Conservation (phyloP, 306 rosid genomes). For the Adenanthera pavonina region DNA sequence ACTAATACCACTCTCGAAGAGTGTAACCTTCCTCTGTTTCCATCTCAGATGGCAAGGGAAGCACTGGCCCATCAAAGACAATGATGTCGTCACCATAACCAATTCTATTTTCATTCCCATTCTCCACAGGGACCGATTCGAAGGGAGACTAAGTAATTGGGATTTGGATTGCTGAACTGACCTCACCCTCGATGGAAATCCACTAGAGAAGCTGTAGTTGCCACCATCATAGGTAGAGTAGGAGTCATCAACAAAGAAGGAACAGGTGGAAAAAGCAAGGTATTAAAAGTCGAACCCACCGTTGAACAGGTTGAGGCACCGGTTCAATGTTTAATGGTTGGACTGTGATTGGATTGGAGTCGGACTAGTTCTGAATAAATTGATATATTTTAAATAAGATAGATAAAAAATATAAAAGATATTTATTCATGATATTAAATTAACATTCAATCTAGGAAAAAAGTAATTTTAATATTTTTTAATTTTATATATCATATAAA, state of each 20-base stretch:
- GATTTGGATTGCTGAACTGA: conserved; percentile 74
- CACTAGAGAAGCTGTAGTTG: conserved; percentile 63
- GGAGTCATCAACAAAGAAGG: conserved; percentile 55
- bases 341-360: too few species aligned
- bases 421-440: too few species aligned
- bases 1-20: conserved; percentile 99
- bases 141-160: conserved; percentile 76
- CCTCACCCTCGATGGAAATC: conserved; percentile 56
- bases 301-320: too few species aligned
- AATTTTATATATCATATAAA: too few species aligned
- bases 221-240: conserved; percentile 74
- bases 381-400: too few species aligned
- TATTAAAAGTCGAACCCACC: too few species aligned
- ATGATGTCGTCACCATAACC: conserved; percentile 71
- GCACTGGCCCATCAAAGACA: conserved; percentile 81
- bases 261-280: conserved; percentile 36
- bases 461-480: too few species aligned
- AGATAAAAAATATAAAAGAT: too few species aligned
- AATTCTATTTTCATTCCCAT: conserved; percentile 66
- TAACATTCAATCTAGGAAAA: too few species aligned
- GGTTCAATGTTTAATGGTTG: too few species aligned
- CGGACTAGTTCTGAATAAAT: too few species aligned
- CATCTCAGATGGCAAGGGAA: conserved; percentile 85
- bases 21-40: conserved; percentile 86
- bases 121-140: conserved; percentile 64